A percentile compares a stretch with the other conserved stretches of the same genome.
These are phyloP conservation scores for Penicillium janthinellum DNA, from an alignment of 2,329 filamentous ascomycete species.

Conservation along the genomic window DNA sequence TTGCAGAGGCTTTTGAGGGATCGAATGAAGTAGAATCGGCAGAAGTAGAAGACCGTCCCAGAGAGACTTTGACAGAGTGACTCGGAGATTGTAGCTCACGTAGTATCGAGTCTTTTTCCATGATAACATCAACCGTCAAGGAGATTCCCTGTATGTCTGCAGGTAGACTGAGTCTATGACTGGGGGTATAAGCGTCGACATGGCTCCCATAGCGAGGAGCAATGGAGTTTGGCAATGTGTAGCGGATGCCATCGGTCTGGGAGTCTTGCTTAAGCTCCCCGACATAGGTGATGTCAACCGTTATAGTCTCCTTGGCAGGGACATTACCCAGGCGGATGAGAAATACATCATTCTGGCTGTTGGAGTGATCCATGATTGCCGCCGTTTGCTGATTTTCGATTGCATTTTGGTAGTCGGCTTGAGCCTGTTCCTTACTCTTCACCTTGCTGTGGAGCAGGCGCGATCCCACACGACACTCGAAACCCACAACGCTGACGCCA, in stretches of 20 bases:
- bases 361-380: constrained; percentile 65
- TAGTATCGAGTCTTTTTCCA: constrained; percentile 60
- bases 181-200: neutral
- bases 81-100: constrained; percentile 66
- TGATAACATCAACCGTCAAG: constrained; percentile 62
- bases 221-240: constrained; percentile 68
- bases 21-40: constrained; percentile 49
- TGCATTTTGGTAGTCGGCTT: constrained; percentile 61
- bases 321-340: constrained; percentile 69
- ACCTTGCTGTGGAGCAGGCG: constrained; percentile 62
- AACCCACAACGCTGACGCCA: constrained; percentile 69
- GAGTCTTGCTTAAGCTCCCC: constrained; percentile 73
- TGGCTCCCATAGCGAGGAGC: constrained; percentile 64
- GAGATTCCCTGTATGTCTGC: constrained; percentile 45
- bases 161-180: neutral
- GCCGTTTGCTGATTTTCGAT: constrained; percentile 62
- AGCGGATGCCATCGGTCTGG: constrained; percentile 66
- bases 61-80: constrained; percentile 66
- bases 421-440: constrained; percentile 66
- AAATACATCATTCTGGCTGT: constrained; percentile 66
- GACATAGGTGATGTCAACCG: constrained; percentile 66
- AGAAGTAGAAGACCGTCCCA: constrained; percentile 58
- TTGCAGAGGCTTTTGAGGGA: constrained; percentile 64
- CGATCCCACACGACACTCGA: constrained; percentile 64
- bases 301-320: constrained; percentile 57